Percentiles rank a stretch among this genome's conserved stretches.
Evolutionary conservation across 805 yeast species (phyloP).

Genomic region (Spathaspora boniae): DNA sequence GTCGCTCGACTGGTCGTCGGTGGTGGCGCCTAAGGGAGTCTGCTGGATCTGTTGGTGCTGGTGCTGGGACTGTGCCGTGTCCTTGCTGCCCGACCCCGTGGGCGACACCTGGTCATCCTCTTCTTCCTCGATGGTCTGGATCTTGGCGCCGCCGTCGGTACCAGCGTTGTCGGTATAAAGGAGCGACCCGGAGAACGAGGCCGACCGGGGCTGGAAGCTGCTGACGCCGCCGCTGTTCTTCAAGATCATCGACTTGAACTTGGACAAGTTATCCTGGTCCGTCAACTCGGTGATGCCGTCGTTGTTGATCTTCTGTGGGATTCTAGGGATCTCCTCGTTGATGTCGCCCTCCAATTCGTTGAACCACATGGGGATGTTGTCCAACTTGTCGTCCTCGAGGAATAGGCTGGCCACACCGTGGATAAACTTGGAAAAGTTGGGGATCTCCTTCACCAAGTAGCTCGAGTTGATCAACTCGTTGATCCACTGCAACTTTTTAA

Average conservation of each 20-base stretch:
- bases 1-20: constrained; percentile 24
- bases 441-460: constrained; percentile 88
- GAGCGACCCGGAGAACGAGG: constrained; percentile 37
- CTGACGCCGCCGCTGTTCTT: constrained; percentile 22
- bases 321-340: constrained; percentile 65
- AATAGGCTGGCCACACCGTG: constrained; percentile 90
- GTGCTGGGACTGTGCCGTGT: too few relatives aligned
- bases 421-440: constrained; percentile 86
- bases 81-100: background rate
- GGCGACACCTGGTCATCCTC: constrained; percentile 30
- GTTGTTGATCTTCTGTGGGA: constrained; percentile 48
- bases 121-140: constrained; percentile 37
- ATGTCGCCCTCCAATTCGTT: constrained; percentile 78
- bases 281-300: constrained; percentile 8
- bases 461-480: constrained; percentile 72
- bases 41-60: constrained; percentile 2
- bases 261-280: constrained; percentile 41
- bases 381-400: constrained; percentile 86
- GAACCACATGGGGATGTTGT: constrained; percentile 90
- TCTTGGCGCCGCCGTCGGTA: constrained; percentile 9
- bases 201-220: constrained; percentile 33
- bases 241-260: constrained; percentile 38
- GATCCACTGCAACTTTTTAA: constrained; percentile 67
- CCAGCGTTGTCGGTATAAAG: constrained; percentile 12
- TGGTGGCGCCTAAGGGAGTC: constrained; percentile 8